Base-by-base conservation (phyloP, 106 monocot species). In the Dendrobium officinale region DNA sequence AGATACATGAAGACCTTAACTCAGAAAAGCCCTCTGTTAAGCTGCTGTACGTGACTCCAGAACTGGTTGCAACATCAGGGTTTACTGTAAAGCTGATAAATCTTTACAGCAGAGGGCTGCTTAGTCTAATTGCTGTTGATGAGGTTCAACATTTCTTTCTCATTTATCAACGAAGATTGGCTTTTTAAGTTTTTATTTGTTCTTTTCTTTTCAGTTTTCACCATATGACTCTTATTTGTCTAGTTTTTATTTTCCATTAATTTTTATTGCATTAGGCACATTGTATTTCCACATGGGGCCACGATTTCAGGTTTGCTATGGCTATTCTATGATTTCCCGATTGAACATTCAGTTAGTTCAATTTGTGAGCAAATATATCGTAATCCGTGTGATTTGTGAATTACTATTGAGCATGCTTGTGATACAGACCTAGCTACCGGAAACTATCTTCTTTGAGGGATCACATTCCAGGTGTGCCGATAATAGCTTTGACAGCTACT, bases 261-360 rank as follows among this genome's bases (percentile, higher is more conserved):
- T 66, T 66, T n/a, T 66, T 66, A 66, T 10, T 5, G 17, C 87
- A 75, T 87, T 83, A 94, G 96, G 96, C 94, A 84, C 96, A 97
- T 85, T 97, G 96, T 78, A 89, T 97, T 86, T 97, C 96, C 59
- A 80, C 92, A 49, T 97, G 96, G 96, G 96, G 96, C 67, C 96
- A 97, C 77, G 96, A 97, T 86, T 97, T 97, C 82, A 97, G 96
- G 96, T 97, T 72, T 16, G 6, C 9, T 72, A 17, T 72, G 40
- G 24, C 13, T 24, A 68, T 68, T 68, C 9, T 68, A 6, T 68
- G 9, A 26, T 26, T 68, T 31, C 13, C 9, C 31, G 7, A 68
- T 58, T 19, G 58, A 68, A 31, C 11, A 72, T 27, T 72, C 72
- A 72, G 16, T 15, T 72, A 40, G 16, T 72, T 29, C 40, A 11